Conservation (phyloP, 176 grass and related monocot genomes). For the Phragmites australis region DNA sequence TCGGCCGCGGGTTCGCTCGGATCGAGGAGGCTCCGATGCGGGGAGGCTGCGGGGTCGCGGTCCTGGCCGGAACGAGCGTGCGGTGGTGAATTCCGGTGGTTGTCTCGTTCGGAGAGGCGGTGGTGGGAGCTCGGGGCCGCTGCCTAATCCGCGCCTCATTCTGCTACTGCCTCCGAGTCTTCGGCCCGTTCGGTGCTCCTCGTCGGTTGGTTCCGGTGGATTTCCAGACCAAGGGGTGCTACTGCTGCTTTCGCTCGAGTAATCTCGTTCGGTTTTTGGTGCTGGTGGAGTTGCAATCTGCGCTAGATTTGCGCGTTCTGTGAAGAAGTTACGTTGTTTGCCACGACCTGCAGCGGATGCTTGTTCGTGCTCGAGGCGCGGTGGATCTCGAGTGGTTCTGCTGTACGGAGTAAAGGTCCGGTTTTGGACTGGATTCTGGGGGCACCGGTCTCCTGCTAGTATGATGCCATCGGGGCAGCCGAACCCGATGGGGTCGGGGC, state of each 20-base stretch:
- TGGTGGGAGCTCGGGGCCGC: neutral
- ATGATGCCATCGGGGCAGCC: conserved; percentile 78
- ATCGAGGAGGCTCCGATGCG: neutral
- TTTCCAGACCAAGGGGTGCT: neutral
- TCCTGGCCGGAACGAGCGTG: too few species aligned
- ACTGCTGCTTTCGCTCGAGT: too few species aligned
- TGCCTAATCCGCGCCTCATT: neutral
- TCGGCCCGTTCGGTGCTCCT: too few species aligned
- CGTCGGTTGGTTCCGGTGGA: neutral
- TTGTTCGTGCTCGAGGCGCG: neutral
- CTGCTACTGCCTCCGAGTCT: too few species aligned
- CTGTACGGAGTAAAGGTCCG: neutral
- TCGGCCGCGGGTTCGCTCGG: neutral
- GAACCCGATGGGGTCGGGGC: conserved; percentile 56
- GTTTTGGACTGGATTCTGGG: too few species aligned
- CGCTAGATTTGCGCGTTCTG: neutral
- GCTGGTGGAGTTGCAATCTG: neutral
- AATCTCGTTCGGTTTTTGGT: neutral
- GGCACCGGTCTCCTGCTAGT: neutral
- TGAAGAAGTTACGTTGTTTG: too few species aligned
- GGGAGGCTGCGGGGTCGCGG: neutral
- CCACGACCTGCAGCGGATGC: neutral
- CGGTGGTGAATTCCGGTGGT: neutral
- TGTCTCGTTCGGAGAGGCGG: neutral
- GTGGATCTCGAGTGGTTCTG: conserved; percentile 3